Percentiles rank a stretch among this genome's conserved stretches.
phyloP scores from a whole-genome alignment of 129 eudicot genomes.

The Lonicera japonica region DNA sequence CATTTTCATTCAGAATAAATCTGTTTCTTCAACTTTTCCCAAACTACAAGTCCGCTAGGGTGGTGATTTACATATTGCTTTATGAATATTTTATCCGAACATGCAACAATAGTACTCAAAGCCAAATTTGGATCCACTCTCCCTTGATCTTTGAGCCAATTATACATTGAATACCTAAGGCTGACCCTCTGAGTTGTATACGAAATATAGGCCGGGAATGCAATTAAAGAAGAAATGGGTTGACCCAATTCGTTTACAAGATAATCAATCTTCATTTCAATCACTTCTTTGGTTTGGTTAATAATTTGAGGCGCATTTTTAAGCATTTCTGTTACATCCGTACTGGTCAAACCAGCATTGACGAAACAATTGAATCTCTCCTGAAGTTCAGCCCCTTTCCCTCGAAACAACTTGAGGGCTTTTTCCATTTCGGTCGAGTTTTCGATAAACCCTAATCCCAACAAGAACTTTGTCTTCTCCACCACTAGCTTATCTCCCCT shows the following conservation, averaged over 20 bases:
- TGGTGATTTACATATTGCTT: slow-evolving; percentile 44
- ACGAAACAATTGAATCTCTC: slow-evolving; percentile 82
- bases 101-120: slow-evolving; percentile 49
- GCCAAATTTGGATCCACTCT: slow-evolving; percentile 31
- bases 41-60: slow-evolving; percentile 49
- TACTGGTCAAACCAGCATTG: slow-evolving; percentile 42
- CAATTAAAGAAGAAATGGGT: slow-evolving; percentile 43
- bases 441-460: slow-evolving; percentile 52
- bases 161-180: slow-evolving; percentile 56
- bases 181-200: slow-evolving; percentile 46
- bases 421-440: slow-evolving; percentile 52
- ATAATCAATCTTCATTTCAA: slow-evolving; percentile 43
- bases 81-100: slow-evolving; percentile 43
- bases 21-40: slow-evolving; percentile 51
- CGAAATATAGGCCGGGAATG: slow-evolving; percentile 41
- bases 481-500: slow-evolving; percentile 14
- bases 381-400: slow-evolving; percentile 62
- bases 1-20: slow-evolving; percentile 25
- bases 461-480: slow-evolving; percentile 46
- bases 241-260: slow-evolving; percentile 58
- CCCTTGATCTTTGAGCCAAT: slow-evolving; percentile 55
- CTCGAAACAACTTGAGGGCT: slow-evolving; percentile 59
- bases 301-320: slow-evolving; percentile 56
- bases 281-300: slow-evolving; percentile 43
- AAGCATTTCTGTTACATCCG: slow-evolving; percentile 48